Evolutionary conservation across 352 stramenopile genomes (phyloP).

Genomic region (Pythium aquatile): DNA sequence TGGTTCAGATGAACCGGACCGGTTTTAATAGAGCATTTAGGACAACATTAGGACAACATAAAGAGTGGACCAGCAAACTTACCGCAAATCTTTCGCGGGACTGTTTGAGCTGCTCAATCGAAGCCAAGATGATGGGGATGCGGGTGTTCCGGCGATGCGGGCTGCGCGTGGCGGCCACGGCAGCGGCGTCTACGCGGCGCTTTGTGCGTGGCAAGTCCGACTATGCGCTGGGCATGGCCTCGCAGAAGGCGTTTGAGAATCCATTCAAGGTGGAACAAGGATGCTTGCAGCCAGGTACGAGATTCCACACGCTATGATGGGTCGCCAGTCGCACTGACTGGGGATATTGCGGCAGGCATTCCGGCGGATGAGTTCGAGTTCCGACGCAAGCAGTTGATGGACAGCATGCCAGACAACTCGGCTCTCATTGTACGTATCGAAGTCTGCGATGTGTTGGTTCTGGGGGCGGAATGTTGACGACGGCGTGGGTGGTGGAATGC

Average conservation of each 20-base stretch:
- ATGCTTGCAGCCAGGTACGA: slow-evolving; percentile 50
- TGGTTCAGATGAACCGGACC: slow-evolving; percentile 6
- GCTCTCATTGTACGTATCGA: slow-evolving; percentile 53
- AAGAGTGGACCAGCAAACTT: slow-evolving; percentile 7
- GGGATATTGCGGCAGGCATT: slow-evolving; percentile 31
- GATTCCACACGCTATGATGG: not conserved
- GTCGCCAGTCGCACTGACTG: not conserved
- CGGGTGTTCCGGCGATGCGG: slow-evolving; percentile 10
- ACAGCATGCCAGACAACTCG: slow-evolving; percentile 64
- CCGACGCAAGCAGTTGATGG: slow-evolving; percentile 60
- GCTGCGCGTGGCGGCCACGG: not conserved
- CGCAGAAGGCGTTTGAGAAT: slow-evolving; percentile 30
- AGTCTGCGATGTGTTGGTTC: not conserved
- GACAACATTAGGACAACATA: slow-evolving; percentile 7
- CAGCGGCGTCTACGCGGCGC: not conserved
- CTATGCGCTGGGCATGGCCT: slow-evolving; percentile 30
- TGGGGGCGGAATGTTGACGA: not conserved
- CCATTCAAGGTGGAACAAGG: slow-evolving; percentile 48
- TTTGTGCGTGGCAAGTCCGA: slow-evolving; percentile 6
- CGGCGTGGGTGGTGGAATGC: not conserved
- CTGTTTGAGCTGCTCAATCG: not conserved
- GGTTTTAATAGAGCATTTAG: not conserved
- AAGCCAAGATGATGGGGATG: slow-evolving; percentile 11
- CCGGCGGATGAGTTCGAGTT: slow-evolving; percentile 61
- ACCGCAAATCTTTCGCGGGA: not conserved